These are phyloP conservation scores for Tetraselmis striata DNA, from an alignment of 139 green algal genomes.

Conservation along the genomic window DNA sequence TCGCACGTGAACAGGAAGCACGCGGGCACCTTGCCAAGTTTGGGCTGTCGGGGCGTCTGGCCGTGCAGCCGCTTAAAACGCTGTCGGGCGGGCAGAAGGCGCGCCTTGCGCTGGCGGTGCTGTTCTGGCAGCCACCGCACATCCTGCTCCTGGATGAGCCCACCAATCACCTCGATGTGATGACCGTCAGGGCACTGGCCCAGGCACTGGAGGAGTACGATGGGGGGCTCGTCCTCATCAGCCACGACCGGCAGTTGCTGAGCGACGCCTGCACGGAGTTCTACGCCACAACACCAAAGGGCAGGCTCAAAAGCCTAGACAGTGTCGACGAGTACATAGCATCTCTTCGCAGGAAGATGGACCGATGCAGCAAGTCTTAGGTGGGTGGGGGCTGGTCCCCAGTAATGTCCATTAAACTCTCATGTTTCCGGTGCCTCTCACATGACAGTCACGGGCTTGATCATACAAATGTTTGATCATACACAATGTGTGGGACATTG, in stretches of 20 bases:
- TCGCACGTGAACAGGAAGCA: conserved; percentile 18
- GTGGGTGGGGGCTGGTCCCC: no score
- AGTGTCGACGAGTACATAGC: not conserved
- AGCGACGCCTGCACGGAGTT: not conserved
- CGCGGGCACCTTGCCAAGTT: conserved; percentile 49
- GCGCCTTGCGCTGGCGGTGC: conserved; percentile 44
- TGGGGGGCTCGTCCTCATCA: not conserved
- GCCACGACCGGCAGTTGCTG: not conserved
- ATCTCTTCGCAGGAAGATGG: not conserved
- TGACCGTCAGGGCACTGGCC: not conserved
- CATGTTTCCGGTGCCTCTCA: no score
- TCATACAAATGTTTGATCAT: no score
- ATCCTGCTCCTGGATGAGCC: conserved; percentile 51
- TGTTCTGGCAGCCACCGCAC: conserved; percentile 28
- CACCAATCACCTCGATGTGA: conserved; percentile 54
- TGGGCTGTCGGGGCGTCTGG: conserved; percentile 45
- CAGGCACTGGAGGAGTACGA: not conserved
- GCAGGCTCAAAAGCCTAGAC: not conserved
- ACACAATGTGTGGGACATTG: no score
- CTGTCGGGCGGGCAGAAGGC: conserved; percentile 60
- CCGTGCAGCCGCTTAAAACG: conserved; percentile 37
- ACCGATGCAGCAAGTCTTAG: no score
- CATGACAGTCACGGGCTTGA: no score
- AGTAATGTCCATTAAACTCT: no score
- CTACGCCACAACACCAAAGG: not conserved